These are phyloP conservation scores for Panaeolus papilionaceus DNA, from an alignment of 768 basidiomycete species.

Conservation along the genomic window DNA sequence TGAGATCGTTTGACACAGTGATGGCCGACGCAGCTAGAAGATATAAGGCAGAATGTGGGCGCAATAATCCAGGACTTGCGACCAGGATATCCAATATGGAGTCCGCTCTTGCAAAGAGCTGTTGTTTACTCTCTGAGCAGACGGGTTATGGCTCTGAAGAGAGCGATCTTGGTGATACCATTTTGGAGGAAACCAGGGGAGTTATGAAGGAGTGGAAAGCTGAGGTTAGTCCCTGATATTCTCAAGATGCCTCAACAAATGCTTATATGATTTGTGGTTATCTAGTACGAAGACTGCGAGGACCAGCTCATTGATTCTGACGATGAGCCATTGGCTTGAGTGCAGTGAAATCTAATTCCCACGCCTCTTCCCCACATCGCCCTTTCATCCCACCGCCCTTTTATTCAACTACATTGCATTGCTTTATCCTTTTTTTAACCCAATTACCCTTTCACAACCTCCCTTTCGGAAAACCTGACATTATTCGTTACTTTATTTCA, in stretches of 20 bases:
- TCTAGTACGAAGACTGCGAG: conserved; percentile 34
- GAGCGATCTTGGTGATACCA: conserved; percentile 44
- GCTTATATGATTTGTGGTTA: conserved; percentile 13
- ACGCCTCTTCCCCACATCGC: conserved; percentile 10
- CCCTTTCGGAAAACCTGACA: not conserved
- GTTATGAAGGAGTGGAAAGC: conserved; percentile 48
- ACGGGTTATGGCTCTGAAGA: conserved; percentile 50
- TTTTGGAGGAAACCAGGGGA: conserved; percentile 43
- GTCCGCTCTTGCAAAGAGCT: conserved; percentile 43
- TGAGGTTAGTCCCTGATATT: conserved; percentile 35
- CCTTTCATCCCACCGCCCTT: not conserved
- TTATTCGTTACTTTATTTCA: conserved; percentile 6
- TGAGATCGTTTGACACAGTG: conserved; percentile 42
- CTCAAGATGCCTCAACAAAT: not conserved
- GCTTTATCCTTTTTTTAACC: not conserved
- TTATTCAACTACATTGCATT: conserved; percentile 2
- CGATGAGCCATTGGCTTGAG: conserved; percentile 14
- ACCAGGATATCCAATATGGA: conserved; percentile 43
- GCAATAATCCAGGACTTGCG: conserved; percentile 39
- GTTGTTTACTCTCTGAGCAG: conserved; percentile 53
- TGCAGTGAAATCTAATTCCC: conserved; percentile 21
- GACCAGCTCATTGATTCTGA: conserved; percentile 34
- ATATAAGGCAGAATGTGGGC: conserved; percentile 46
- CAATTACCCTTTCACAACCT: not conserved
- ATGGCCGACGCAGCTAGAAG: conserved; percentile 43